phyloP scores from a whole-genome alignment of 306 rosid species.

The Medicago ruthenica region DNA sequence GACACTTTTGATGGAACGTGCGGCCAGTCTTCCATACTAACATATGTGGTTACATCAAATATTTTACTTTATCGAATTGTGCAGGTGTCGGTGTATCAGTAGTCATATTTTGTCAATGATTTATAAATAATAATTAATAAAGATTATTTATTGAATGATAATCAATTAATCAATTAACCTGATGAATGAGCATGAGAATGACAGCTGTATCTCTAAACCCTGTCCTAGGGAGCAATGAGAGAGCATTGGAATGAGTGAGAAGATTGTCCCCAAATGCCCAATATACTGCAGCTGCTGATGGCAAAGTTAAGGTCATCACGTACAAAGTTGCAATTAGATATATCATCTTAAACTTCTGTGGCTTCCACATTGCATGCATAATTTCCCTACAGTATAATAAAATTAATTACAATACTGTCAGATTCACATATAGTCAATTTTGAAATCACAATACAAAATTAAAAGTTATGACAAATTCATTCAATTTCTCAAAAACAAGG shows the following conservation, averaged over 20 bases:
- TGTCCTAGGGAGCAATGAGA: constrained; percentile 83
- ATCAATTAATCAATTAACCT: constrained; percentile 53
- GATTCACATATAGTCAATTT: constrained; percentile 4
- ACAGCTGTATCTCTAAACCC: constrained; percentile 83
- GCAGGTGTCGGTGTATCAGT: neutral
- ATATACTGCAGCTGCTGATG: constrained; percentile 91
- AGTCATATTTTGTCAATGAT: no score
- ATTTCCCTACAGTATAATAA: constrained; percentile 68
- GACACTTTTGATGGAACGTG: neutral
- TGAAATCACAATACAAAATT: constrained; percentile 17
- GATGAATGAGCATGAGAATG: constrained; percentile 97
- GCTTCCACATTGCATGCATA: constrained; percentile 99
- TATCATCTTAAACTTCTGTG: constrained; percentile 91
- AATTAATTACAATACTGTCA: constrained; percentile 28
- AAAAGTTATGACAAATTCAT: neutral
- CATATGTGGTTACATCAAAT: neutral
- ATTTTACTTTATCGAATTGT: neutral
- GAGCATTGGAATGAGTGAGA: constrained; percentile 90
- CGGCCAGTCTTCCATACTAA: neutral
- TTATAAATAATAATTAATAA: neutral
- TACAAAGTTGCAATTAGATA: constrained; percentile 89
- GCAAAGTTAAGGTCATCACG: constrained; percentile 88
- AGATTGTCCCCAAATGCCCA: constrained; percentile 97
- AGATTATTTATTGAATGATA: neutral
- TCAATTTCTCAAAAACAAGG: neutral